Evolutionary conservation across 495 filamentous ascomycete species (phyloP).

Genomic region (Penicillium maclennaniae): DNA sequence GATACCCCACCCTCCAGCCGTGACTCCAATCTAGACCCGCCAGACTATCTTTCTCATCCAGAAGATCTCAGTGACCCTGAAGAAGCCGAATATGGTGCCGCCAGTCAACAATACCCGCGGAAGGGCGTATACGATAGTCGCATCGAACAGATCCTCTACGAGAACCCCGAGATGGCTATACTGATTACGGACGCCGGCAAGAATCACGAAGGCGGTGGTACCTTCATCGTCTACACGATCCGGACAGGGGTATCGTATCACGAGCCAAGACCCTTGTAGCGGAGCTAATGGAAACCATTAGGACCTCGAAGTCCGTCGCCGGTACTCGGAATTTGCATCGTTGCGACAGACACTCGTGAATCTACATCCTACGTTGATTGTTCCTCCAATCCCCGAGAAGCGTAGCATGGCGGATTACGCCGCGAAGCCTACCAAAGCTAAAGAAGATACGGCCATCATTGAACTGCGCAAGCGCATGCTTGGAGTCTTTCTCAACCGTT

Average conservation of each 20-base stretch:
- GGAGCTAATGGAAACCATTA: constrained; percentile 31
- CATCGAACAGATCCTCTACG: constrained; percentile 93
- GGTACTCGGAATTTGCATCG: constrained; percentile 97
- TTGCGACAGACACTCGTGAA: constrained; percentile 81
- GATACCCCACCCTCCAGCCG: constrained; percentile 47
- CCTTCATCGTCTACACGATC: constrained; percentile 96
- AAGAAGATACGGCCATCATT: constrained; percentile 94
- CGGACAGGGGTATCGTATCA: constrained; percentile 71
- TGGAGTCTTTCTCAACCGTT: constrained; percentile 89
- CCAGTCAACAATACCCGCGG: constrained; percentile 40
- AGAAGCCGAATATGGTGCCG: constrained; percentile 35
- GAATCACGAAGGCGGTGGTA: constrained; percentile 82
- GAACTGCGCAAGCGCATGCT: constrained; percentile 95
- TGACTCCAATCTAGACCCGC: constrained; percentile 48
- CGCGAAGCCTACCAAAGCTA: constrained; percentile 94
- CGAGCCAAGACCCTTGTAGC: not conserved
- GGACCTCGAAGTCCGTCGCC: constrained; percentile 90
- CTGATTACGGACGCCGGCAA: constrained; percentile 92
- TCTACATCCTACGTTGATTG: constrained; percentile 88
- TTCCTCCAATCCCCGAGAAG: constrained; percentile 97
- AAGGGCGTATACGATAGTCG: constrained; percentile 91
- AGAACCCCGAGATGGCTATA: constrained; percentile 85
- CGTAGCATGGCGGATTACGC: constrained; percentile 98
- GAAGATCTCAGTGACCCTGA: constrained; percentile 61
- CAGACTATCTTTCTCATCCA: constrained; percentile 54